These are phyloP conservation scores for Sugiyamaella sp. DNA, from an alignment of 1,139 yeast species.

Conservation along the genomic window DNA sequence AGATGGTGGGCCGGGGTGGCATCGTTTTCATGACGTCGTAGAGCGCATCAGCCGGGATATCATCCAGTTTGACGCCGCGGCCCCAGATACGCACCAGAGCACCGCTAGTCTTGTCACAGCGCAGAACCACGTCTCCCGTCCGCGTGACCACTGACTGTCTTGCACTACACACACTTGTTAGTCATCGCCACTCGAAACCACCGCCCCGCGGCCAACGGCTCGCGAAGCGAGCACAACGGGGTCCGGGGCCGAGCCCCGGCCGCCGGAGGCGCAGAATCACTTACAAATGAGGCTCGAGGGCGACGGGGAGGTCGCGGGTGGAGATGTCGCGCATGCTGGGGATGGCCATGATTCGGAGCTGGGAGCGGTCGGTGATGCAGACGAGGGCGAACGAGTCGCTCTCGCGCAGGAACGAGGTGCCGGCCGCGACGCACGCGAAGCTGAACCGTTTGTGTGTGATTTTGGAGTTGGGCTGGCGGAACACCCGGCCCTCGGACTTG, in stretches of 20 bases:
- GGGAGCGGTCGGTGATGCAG: conserved; percentile 47
- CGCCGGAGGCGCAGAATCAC: not conserved
- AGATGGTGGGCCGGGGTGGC: conserved; percentile 71
- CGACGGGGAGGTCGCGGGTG: conserved; percentile 47
- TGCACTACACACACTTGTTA: conserved; percentile 34
- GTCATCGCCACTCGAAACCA: no score
- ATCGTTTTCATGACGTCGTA: conserved; percentile 52
- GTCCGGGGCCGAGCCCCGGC: conserved; percentile 6
- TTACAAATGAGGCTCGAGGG: conserved; percentile 45
- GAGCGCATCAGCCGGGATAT: conserved; percentile 41
- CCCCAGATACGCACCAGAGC: conserved; percentile 54
- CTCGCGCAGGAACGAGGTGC: conserved; percentile 53
- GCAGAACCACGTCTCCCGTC: conserved; percentile 73
- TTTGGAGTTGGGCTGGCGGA: conserved; percentile 57
- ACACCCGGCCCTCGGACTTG: conserved; percentile 62
- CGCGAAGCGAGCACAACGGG: not conserved
- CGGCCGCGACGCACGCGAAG: conserved; percentile 53
- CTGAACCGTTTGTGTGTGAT: conserved; percentile 55
- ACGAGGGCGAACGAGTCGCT: conserved; percentile 50
- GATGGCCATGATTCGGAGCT: conserved; percentile 50
- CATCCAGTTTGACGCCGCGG: conserved; percentile 38
- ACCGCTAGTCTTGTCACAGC: conserved; percentile 62
- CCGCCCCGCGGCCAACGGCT: not conserved
- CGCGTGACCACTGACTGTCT: conserved; percentile 55
- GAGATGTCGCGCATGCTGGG: conserved; percentile 59